These are phyloP conservation scores for Taphrina deformans DNA, from an alignment of 1,139 yeast species.

Conservation along the genomic window DNA sequence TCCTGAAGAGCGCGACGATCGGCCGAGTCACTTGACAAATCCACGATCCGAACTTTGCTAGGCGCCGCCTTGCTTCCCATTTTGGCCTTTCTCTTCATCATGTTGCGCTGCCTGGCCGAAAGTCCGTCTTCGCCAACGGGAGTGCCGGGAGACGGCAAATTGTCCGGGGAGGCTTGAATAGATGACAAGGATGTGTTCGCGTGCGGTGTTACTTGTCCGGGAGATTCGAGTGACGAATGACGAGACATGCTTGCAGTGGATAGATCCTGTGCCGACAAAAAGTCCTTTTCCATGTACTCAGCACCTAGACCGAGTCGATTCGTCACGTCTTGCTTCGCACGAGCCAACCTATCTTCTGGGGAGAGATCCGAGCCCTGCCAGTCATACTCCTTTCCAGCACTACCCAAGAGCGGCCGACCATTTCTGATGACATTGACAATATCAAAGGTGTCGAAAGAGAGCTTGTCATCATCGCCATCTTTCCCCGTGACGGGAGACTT, in stretches of 20 bases:
- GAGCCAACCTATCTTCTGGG: slow-evolving; percentile 48
- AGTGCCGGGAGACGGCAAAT: slow-evolving; percentile 39
- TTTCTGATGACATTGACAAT: slow-evolving; percentile 63
- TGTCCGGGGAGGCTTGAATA: slow-evolving; percentile 32
- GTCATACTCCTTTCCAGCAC: slow-evolving; percentile 57
- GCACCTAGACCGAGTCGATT: slow-evolving; percentile 51
- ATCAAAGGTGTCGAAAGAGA: slow-evolving; percentile 64
- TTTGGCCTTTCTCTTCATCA: slow-evolving; percentile 90
- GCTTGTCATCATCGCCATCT: slow-evolving; percentile 47
- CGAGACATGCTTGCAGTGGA: slow-evolving; percentile 8
- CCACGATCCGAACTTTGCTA: slow-evolving; percentile 60
- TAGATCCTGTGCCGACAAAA: slow-evolving; percentile 39
- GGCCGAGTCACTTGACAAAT: slow-evolving; percentile 74
- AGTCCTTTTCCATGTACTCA: slow-evolving; percentile 48
- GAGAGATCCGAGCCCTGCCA: slow-evolving; percentile 46
- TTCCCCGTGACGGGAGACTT: not conserved
- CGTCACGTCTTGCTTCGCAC: slow-evolving; percentile 49
- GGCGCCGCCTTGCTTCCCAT: slow-evolving; percentile 61
- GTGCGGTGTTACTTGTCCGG: slow-evolving; percentile 1
- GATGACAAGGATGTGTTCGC: not conserved
- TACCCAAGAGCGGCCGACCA: slow-evolving; percentile 71
- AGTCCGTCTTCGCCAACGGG: slow-evolving; percentile 36
- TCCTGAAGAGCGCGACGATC: slow-evolving; percentile 3
- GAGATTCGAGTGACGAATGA: not conserved
- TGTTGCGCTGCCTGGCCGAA: slow-evolving; percentile 78